These are phyloP conservation scores for Fusarium nisikadoi DNA, from an alignment of 2,329 filamentous ascomycete species.

Conservation along the genomic window DNA sequence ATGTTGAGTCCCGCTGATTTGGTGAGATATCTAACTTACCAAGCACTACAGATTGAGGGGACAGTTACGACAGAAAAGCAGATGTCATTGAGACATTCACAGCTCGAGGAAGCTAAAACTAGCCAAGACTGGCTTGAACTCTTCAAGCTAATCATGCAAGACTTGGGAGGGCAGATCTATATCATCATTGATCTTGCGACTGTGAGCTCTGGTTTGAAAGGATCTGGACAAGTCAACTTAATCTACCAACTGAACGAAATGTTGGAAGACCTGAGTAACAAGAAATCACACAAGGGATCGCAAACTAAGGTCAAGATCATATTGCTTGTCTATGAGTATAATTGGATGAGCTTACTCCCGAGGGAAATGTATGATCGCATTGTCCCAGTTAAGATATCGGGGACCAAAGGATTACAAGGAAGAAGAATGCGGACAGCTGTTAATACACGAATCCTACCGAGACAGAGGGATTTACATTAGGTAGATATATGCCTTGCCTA, in stretches of 20 bases:
- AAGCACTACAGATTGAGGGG: neutral
- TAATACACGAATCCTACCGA: neutral
- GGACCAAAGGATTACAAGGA: neutral
- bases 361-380: neutral
- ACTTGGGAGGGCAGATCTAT: neutral
- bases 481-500: too few relatives aligned
- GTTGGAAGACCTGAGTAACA: accelerated
- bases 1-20: neutral
- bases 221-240: neutral
- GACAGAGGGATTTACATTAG: neutral
- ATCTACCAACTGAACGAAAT: neutral
- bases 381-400: neutral
- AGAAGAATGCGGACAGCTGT: neutral
- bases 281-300: accelerated
- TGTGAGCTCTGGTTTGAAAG: neutral
- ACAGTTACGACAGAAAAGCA: neutral
- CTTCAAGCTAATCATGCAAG: neutral
- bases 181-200: slow-evolving; percentile 9
- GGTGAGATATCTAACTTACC: slow-evolving; percentile 10
- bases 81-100: neutral
- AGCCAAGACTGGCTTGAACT: neutral
- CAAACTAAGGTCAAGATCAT: neutral
- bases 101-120: neutral
- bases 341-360: neutral
- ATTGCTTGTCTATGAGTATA: neutral